These are phyloP conservation scores for Puccinia polysora DNA, from an alignment of 1,284 basidiomycete species.

Conservation along the genomic window DNA sequence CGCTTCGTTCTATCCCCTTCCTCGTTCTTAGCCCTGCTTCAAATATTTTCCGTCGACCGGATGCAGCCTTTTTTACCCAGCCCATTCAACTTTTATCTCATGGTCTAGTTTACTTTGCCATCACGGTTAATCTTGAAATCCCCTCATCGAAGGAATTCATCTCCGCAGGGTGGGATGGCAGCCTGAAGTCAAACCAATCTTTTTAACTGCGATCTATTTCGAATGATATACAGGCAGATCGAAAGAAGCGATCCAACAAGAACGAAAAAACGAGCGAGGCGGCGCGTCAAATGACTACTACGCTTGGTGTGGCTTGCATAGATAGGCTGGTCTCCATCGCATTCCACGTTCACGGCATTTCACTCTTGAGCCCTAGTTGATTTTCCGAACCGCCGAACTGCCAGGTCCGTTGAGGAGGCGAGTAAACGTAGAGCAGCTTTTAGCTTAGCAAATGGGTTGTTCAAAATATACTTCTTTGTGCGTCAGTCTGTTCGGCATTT, in stretches of 20 bases:
- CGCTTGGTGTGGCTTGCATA: constrained; percentile 48
- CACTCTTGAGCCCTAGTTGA: constrained; percentile 7
- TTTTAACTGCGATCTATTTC: background rate
- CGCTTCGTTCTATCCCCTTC: background rate
- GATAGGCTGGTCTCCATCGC: constrained; percentile 47
- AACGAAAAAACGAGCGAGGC: constrained; percentile 48
- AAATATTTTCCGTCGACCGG: constrained; percentile 35
- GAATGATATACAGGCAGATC: constrained; percentile 46
- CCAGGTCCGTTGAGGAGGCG: constrained; percentile 43
- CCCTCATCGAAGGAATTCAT: too few species aligned
- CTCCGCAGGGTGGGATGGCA: too few species aligned
- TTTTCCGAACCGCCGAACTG: background rate
- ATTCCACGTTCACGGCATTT: background rate
- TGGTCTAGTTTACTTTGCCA: constrained; percentile 33
- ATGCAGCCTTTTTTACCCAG: constrained; percentile 37
- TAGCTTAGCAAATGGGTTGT: constrained; percentile 50
- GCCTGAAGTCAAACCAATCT: too few species aligned
- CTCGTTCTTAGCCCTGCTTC: constrained; percentile 19
- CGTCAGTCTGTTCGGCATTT: constrained; percentile 13
- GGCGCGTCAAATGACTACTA: constrained; percentile 47
- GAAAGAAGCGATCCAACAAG: constrained; percentile 45
- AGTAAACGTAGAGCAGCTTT: constrained; percentile 49
- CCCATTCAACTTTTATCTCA: constrained; percentile 29
- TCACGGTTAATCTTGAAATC: constrained; percentile 19
- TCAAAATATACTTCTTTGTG: constrained; percentile 50